Evolutionary conservation across 345 rosid genomes (phyloP).

Genomic region (Salix udensis): DNA sequence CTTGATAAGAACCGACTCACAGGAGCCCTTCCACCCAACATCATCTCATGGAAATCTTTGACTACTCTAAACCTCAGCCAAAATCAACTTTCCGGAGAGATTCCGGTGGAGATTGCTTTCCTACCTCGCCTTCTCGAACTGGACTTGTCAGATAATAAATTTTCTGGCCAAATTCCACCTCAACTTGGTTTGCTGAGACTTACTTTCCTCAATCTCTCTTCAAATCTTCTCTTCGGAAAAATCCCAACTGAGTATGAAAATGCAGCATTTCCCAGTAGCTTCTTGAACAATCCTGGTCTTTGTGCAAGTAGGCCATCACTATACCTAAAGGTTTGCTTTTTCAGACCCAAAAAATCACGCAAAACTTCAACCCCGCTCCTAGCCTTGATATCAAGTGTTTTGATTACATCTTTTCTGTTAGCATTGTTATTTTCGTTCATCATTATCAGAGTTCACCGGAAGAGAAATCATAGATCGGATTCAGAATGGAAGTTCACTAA

Average conservation of each 20-base stretch:
- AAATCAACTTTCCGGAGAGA: constrained; percentile 46
- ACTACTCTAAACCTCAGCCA: constrained; percentile 34
- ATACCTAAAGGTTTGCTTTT: constrained; percentile 30
- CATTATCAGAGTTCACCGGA: constrained; percentile 17
- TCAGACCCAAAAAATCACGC: constrained; percentile 11
- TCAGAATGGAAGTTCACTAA: constrained; percentile 14
- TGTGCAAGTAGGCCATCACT: constrained; percentile 30
- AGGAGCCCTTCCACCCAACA: constrained; percentile 41
- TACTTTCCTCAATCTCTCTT: constrained; percentile 45
- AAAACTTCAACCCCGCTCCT: constrained; percentile 13
- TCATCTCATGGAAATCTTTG: constrained; percentile 44
- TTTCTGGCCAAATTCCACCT: constrained; percentile 49
- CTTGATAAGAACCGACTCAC: constrained; percentile 50
- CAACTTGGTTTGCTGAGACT: constrained; percentile 34
- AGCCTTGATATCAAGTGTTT: constrained; percentile 13
- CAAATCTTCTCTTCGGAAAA: constrained; percentile 46
- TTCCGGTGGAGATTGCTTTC: constrained; percentile 33
- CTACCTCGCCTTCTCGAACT: constrained; percentile 31
- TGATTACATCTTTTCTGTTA: constrained; percentile 7
- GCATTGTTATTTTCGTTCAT: constrained; percentile 13
- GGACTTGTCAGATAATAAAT: constrained; percentile 48
- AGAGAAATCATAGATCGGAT: constrained; percentile 10
- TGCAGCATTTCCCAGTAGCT: constrained; percentile 36
- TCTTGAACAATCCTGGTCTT: constrained; percentile 51
- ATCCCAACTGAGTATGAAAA: constrained; percentile 47